Evolutionary conservation across 2,329 filamentous ascomycete species (phyloP), one percentile per base, ranked within the genome.

Genomic region (Orbilia brochopaga): DNA sequence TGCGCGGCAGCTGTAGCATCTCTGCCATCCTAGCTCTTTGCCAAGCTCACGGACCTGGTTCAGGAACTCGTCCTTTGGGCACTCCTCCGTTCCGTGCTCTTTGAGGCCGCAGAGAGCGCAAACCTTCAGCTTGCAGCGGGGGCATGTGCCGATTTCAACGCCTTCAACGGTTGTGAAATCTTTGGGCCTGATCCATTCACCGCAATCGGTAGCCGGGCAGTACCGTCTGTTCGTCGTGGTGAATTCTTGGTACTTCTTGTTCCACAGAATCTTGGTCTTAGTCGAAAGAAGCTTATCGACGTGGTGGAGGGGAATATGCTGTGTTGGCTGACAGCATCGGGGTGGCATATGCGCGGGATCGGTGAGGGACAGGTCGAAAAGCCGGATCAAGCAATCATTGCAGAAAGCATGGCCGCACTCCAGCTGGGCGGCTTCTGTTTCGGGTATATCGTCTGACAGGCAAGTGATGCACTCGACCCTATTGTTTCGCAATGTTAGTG

Each of bases 301-400:
- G 78, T 91, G 87, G 75, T 87, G 87, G 5, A 92, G 81, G 0
- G 89, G 86, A 66, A 96, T 95, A 75, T 86, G 85, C 11, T 91
- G 86, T 19, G 84, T 77, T 21, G 61, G 61, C 1, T 85, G 88
- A 79, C 91, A 96, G 79, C 91, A 96, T 77, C 84, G 85, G 0
- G 92, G 92, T 17, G 92, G 91, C 90, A 96, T 95, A 75, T 91
- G 87, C 70, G 87, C 85, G 0, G 90, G 87, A 78, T 95, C 90
- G 46, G 84, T 87, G 73, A 92, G 83, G 10, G 91, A 94, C 72
- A 91, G 83, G 60, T 84, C 86, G 80, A 95, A 96, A 65, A 86
- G 84, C 55, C 87, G 85, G 78, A 87, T 88, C 44, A 96, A 82
- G 78, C 92, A 96, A 6, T 83, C 79, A 74, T 89, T 83, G 79